phyloP scores from a whole-genome alignment of 129 eudicot genomes.

The Apium graveolens region DNA sequence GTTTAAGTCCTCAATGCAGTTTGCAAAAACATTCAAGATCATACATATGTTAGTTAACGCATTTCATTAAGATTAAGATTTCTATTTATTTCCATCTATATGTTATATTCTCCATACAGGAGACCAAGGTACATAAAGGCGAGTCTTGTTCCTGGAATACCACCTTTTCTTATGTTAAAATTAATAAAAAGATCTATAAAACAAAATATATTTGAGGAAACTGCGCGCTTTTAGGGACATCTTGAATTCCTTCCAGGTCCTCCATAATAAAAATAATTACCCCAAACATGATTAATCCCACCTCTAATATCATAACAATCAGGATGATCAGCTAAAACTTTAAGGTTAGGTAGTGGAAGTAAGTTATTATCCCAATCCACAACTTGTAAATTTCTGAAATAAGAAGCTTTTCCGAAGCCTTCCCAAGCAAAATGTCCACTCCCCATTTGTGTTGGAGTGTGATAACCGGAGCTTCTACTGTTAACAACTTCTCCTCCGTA shows the following conservation, averaged over 20 bases:
- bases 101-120: no score
- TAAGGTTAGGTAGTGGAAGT: slow-evolving; percentile 49
- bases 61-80: no score
- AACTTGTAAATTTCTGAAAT: slow-evolving; percentile 71
- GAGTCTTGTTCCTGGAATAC: no score
- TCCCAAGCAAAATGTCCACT: slow-evolving; percentile 90
- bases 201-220: background rate
- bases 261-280: slow-evolving; percentile 85
- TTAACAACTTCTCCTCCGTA: slow-evolving; percentile 90
- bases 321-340: slow-evolving; percentile 78
- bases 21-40: no score
- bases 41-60: no score
- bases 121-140: no score
- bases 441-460: slow-evolving; percentile 91
- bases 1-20: no score
- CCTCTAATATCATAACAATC: slow-evolving; percentile 77
- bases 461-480: slow-evolving; percentile 36
- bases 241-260: slow-evolving; percentile 80
- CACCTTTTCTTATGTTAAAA: no score
- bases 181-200: background rate
- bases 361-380: slow-evolving; percentile 88
- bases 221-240: slow-evolving; percentile 45
- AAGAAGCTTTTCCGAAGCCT: slow-evolving; percentile 88
- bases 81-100: no score
- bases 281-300: slow-evolving; percentile 80